These are phyloP conservation scores for Acacia melanoxylon DNA, from an alignment of 306 rosid genomes.

Conservation along the genomic window DNA sequence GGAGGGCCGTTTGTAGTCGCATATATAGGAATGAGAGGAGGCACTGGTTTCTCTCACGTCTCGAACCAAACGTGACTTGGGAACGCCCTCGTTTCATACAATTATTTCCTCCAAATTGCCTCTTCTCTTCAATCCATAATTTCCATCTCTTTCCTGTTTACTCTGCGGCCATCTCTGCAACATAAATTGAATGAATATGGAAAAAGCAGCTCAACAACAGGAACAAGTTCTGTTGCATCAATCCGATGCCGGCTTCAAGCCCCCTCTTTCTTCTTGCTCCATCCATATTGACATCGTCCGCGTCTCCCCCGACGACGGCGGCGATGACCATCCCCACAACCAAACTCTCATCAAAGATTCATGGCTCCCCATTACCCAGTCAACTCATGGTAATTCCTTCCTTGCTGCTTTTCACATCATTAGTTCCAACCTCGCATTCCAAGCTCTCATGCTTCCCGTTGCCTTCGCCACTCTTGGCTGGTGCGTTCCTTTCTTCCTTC, in stretches of 20 bases:
- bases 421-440: constrained; percentile 57
- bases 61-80: neutral
- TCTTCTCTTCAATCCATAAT: neutral
- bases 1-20: neutral
- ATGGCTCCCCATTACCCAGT: constrained; percentile 70
- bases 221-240: constrained; percentile 1
- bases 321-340: neutral
- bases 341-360: constrained; percentile 43
- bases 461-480: constrained; percentile 74
- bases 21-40: too few relatives aligned
- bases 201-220: neutral
- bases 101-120: neutral
- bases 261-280: constrained; percentile 9
- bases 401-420: constrained; percentile 48
- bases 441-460: constrained; percentile 62
- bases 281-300: neutral
- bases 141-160: too few relatives aligned
- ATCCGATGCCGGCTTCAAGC: constrained; percentile 13
- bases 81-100: neutral
- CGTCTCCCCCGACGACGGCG: neutral
- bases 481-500: constrained; percentile 28
- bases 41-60: too few relatives aligned
- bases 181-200: neutral
- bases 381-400: constrained; percentile 50
- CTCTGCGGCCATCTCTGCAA: neutral